These are phyloP conservation scores for Blumeria hordei DNA, from an alignment of 2,329 filamentous ascomycete genomes.

Conservation along the genomic window DNA sequence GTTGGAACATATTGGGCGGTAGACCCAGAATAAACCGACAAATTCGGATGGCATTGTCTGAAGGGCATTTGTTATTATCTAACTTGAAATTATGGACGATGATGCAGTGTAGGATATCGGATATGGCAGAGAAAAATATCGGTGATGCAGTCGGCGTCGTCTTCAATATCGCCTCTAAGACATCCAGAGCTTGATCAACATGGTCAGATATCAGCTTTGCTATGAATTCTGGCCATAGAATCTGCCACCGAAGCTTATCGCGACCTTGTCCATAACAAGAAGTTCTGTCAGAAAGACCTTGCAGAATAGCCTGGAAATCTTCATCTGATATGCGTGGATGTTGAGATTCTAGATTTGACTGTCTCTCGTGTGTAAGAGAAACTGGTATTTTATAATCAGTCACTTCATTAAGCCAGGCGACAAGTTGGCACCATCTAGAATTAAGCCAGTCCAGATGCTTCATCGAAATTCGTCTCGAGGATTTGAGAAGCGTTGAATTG, in stretches of 20 bases:
- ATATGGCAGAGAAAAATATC: background rate
- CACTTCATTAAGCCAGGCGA: background rate
- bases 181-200: background rate
- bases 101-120: conserved; percentile 1
- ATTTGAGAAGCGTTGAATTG: background rate
- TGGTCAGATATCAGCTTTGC: background rate
- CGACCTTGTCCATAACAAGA: background rate
- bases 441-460: background rate
- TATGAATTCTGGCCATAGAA: conserved; percentile 1
- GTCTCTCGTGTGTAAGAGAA: too few relatives aligned
- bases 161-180: background rate
- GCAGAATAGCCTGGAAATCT: background rate
- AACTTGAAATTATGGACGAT: conserved; percentile 2
- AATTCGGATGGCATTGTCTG: background rate
- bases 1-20: conserved; percentile 1
- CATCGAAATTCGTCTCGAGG: too few relatives aligned
- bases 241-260: background rate
- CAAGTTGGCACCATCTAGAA: background rate
- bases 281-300: background rate
- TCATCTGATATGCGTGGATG: background rate
- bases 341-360: background rate
- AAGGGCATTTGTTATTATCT: background rate
- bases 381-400: background rate
- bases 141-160: background rate
- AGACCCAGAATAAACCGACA: background rate